phyloP scores from a whole-genome alignment of 2,329 filamentous ascomycete species.

The Claviceps paspali region DNA sequence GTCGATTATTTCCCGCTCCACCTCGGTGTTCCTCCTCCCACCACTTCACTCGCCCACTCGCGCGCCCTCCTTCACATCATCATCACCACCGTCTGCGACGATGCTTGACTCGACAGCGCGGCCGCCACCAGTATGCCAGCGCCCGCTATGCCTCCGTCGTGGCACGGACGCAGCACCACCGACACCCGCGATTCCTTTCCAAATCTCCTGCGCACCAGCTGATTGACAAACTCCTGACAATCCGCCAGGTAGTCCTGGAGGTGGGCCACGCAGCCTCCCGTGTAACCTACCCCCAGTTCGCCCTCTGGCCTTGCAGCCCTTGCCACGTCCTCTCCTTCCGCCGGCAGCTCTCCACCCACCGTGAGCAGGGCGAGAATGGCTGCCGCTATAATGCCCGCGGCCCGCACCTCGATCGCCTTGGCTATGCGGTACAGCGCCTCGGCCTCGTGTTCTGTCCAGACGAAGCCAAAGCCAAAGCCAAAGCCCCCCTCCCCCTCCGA shows the following conservation, averaged over 20 bases:
- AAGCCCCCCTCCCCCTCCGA: too few relatives aligned
- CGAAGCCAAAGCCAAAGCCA: slow-evolving; percentile 33
- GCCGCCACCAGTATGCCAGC: slow-evolving; percentile 43
- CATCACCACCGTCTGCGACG: too few relatives aligned
- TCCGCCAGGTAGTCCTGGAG: slow-evolving; percentile 59
- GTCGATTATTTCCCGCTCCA: too few relatives aligned
- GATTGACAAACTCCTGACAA: slow-evolving; percentile 54
- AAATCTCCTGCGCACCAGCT: slow-evolving; percentile 23
- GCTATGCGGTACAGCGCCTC: slow-evolving; percentile 49
- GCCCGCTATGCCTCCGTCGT: slow-evolving; percentile 46
- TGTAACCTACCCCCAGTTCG: slow-evolving; percentile 63
- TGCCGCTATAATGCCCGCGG: slow-evolving; percentile 59
- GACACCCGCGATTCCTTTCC: slow-evolving; percentile 20
- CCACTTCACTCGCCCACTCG: neutral
- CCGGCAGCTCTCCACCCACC: slow-evolving; percentile 50
- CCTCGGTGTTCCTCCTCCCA: neutral
- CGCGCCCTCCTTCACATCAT: neutral
- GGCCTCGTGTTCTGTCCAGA: slow-evolving; percentile 48
- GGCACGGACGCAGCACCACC: slow-evolving; percentile 38
- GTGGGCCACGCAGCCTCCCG: slow-evolving; percentile 65
- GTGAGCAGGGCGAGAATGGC: slow-evolving; percentile 55
- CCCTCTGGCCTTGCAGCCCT: slow-evolving; percentile 8
- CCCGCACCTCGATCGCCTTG: slow-evolving; percentile 54
- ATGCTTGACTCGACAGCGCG: slow-evolving; percentile 16
- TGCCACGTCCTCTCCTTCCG: slow-evolving; percentile 12